These are phyloP conservation scores for Diaporthe helianthi DNA, from an alignment of 2,329 filamentous ascomycete species.

Conservation along the genomic window DNA sequence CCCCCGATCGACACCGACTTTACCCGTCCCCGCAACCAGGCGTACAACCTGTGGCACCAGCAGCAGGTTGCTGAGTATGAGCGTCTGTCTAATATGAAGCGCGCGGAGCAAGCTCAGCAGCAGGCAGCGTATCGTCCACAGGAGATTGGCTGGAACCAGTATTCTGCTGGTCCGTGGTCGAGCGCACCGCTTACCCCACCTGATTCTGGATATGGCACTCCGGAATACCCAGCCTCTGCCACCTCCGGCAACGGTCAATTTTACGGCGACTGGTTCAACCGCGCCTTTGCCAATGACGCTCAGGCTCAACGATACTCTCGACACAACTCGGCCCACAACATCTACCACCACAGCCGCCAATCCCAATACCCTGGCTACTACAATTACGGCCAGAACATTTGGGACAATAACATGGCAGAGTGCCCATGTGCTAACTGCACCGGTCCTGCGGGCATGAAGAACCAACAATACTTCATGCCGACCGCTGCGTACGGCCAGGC, in stretches of 20 bases:
- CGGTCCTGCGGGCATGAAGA: constrained; percentile 51
- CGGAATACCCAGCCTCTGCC: constrained; percentile 64
- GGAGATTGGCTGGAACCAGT: constrained; percentile 54
- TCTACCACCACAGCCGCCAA: constrained; percentile 51
- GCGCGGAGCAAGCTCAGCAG: constrained; percentile 40
- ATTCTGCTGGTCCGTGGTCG: constrained; percentile 49
- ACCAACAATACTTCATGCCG: constrained; percentile 54
- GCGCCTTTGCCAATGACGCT: constrained; percentile 44
- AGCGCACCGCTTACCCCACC: constrained; percentile 60
- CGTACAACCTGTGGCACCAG: constrained; percentile 56
- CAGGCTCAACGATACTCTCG: constrained; percentile 53
- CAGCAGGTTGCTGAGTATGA: constrained; percentile 64
- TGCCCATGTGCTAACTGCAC: constrained; percentile 58
- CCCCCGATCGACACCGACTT: constrained; percentile 56
- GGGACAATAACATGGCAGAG: constrained; percentile 59
- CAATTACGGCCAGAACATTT: constrained; percentile 54
- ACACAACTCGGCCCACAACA: constrained; percentile 45
- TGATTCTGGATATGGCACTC: constrained; percentile 68
- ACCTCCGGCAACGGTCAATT: constrained; percentile 62
- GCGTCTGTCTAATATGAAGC: constrained; percentile 51
- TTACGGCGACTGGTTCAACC: constrained; percentile 61
- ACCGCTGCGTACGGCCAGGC: constrained; percentile 58
- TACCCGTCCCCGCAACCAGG: constrained; percentile 43
- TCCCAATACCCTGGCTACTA: constrained; percentile 52
- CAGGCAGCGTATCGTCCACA: constrained; percentile 50